Evolutionary conservation across 2,329 filamentous ascomycete genomes (phyloP).

Genomic region (Tricladium varicosporioides): DNA sequence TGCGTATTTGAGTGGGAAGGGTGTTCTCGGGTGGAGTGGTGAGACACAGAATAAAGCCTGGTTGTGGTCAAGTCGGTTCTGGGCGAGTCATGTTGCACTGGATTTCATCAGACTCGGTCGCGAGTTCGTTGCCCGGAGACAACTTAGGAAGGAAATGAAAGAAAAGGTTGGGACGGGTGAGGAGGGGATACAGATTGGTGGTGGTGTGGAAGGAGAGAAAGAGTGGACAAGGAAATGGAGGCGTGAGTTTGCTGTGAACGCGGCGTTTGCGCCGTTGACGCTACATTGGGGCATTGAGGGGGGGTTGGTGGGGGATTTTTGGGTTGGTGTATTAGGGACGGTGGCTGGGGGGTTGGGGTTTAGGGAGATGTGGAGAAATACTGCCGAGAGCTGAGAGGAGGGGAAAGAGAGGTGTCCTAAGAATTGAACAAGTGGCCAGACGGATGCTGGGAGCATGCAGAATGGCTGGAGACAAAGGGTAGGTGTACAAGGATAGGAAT

Average conservation of each 20-base stretch:
- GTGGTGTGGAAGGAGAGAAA: slow-evolving; percentile 35
- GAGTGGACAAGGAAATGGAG: slow-evolving; percentile 49
- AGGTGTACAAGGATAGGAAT: too few relatives aligned
- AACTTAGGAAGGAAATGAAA: slow-evolving; percentile 30
- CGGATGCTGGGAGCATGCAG: too few relatives aligned
- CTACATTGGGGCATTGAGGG: slow-evolving; percentile 76
- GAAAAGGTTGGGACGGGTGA: slow-evolving; percentile 31
- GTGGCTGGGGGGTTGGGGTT: slow-evolving; percentile 38
- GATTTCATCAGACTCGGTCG: slow-evolving; percentile 62
- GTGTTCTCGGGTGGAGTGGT: slow-evolving; percentile 59
- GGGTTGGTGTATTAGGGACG: slow-evolving; percentile 57
- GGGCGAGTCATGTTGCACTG: slow-evolving; percentile 43
- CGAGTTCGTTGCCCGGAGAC: slow-evolving; percentile 25
- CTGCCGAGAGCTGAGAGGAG: neutral
- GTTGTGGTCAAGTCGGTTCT: slow-evolving; percentile 74
- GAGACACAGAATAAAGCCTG: slow-evolving; percentile 60
- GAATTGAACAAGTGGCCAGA: too few relatives aligned
- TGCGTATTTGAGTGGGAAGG: slow-evolving; percentile 72
- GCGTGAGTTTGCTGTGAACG: slow-evolving; percentile 65
- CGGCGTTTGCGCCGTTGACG: slow-evolving; percentile 78
- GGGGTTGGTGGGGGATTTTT: slow-evolving; percentile 58
- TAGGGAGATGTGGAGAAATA: slow-evolving; percentile 5
- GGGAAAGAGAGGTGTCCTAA: too few relatives aligned
- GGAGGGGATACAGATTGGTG: slow-evolving; percentile 60
- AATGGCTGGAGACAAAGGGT: too few relatives aligned